These are phyloP conservation scores for Puccinia polysora DNA, from an alignment of 1,284 basidiomycete genomes.

Conservation along the genomic window DNA sequence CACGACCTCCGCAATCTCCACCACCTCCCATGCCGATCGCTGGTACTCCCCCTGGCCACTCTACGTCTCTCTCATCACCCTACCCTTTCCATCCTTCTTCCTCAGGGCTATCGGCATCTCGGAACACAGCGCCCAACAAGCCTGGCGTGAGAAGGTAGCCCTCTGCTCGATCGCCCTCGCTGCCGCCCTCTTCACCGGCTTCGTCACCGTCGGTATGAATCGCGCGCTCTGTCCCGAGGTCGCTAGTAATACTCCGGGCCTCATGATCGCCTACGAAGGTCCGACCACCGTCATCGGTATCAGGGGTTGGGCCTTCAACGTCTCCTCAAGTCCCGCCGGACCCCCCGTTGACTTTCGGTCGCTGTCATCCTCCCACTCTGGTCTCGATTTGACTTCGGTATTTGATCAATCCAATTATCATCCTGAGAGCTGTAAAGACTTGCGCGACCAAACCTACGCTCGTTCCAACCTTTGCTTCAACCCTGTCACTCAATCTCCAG, in stretches of 20 bases:
- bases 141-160: slow-evolving; percentile 96
- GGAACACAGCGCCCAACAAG: slow-evolving; percentile 63
- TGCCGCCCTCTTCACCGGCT: slow-evolving; percentile 76
- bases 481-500: slow-evolving; percentile 55
- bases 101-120: slow-evolving; percentile 53
- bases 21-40: background rate
- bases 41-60: slow-evolving; percentile 48
- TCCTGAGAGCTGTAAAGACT: slow-evolving; percentile 63
- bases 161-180: slow-evolving; percentile 78
- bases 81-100: slow-evolving; percentile 50
- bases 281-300: slow-evolving; percentile 66
- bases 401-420: slow-evolving; percentile 62
- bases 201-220: slow-evolving; percentile 90
- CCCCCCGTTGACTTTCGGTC: slow-evolving; percentile 60
- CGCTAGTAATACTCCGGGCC: slow-evolving; percentile 21
- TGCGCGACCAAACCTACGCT: slow-evolving; percentile 63
- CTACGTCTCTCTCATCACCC: slow-evolving; percentile 48
- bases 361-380: slow-evolving; percentile 62
- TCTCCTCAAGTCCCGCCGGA: slow-evolving; percentile 62
- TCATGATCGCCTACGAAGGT: slow-evolving; percentile 8
- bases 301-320: slow-evolving; percentile 72
- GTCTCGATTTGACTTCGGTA: slow-evolving; percentile 80
- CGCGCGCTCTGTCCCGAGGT: slow-evolving; percentile 74
- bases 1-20: background rate
- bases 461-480: slow-evolving; percentile 66